Conservation (phyloP, 305 asterid species). For the Lippia alba region DNA sequence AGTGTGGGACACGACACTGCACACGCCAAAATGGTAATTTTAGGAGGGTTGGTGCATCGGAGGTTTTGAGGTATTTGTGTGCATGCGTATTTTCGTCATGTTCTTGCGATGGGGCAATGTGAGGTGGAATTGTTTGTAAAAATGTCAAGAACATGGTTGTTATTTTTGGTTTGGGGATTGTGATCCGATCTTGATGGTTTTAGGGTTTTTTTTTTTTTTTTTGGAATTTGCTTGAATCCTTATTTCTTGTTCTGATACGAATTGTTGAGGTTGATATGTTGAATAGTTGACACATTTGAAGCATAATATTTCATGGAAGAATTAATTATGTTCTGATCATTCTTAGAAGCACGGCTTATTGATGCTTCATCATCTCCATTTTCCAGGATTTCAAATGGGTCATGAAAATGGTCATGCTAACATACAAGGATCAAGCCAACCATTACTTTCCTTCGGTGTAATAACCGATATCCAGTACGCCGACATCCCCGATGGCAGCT, state of each 20-base stretch:
- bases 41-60: no score
- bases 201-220: no score
- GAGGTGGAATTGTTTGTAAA: constrained; percentile 4
- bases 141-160: neutral
- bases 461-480: constrained; percentile 93
- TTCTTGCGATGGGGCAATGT: constrained; percentile 8
- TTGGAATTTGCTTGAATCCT: neutral
- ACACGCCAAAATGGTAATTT: no score
- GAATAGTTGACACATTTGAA: neutral
- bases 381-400: constrained; percentile 55
- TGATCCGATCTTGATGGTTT: no score
- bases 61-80: no score
- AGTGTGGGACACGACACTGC: no score
- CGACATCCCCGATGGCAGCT: constrained; percentile 81
- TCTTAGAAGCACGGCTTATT: no score
- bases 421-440: constrained; percentile 49
- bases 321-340: neutral
- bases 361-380: neutral
- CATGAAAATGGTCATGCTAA: constrained; percentile 46
- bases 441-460: constrained; percentile 82
- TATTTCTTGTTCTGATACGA: neutral
- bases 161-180: no score
- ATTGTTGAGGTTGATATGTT: neutral
- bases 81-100: constrained; percentile 25
- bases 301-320: neutral